Evolutionary conservation across 441 rosid species (phyloP), one percentile per base, ranked within the genome.

Genomic region (Eutrema salsugineum): DNA sequence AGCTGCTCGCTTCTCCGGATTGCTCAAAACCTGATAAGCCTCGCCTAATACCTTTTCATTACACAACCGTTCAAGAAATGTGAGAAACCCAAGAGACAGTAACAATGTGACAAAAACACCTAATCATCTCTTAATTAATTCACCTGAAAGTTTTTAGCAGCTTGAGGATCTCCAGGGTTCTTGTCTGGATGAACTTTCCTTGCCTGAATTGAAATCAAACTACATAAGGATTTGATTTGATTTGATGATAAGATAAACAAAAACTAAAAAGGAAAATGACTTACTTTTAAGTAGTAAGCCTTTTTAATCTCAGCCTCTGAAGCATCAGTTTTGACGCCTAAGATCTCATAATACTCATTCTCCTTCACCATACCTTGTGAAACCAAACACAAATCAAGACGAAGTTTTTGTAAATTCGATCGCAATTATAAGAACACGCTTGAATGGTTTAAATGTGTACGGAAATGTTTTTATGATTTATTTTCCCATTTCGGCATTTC

Each of bases 101-200:
- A 10, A 12, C 68, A 39, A 19, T 59, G 22, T 49, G 33, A 46
- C 15, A 14, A 71, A 51, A 71, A 22, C 63, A 33, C 28, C 16
- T 58, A 5, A 12, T 24, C 30, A 20, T 1, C 6, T 39, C 48
- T 67, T 20, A 20, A 69, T 68, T 48, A n/a, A n/a, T n/a, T n/a
- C n/a, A 88, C 99, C 93, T 91, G 96, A 81, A 95, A 95, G 75
- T 89, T 95, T 71, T 79, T 83, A 6, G 96, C 95, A 73, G 97
- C 98, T 74, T 82, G 87, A 39, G 97, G 92, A 78, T 89, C 98
- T 27, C 84, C 88, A 28, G 81, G 92, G 80, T 92, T 95, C 84
- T 91, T 95, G 77, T 95, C 99, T 33, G 98, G 98, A 68, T 95
- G 97, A 69, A 92, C 97, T 76, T 73, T 47, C 76, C 91, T 84